These are phyloP conservation scores for Cucurbita pepo DNA, from an alignment of 306 rosid genomes.

Conservation along the genomic window DNA sequence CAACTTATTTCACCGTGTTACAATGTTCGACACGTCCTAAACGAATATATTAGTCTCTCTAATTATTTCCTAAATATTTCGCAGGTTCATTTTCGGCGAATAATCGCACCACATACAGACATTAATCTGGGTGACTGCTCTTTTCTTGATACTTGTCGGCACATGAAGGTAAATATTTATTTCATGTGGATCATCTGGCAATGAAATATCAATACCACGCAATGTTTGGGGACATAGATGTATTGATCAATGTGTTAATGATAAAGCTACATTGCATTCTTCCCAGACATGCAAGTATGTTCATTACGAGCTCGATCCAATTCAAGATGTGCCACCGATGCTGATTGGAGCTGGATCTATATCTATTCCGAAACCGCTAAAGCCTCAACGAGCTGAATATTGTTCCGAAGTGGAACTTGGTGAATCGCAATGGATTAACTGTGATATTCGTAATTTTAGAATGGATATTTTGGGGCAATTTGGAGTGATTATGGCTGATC, in stretches of 20 bases:
- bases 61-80: slow-evolving; percentile 1
- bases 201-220: neutral
- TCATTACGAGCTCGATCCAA: slow-evolving; percentile 87
- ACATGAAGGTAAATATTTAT: slow-evolving; percentile 67
- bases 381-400: slow-evolving; percentile 89
- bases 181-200: neutral
- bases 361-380: slow-evolving; percentile 49
- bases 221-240: neutral
- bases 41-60: neutral
- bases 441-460: slow-evolving; percentile 87
- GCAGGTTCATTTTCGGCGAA: slow-evolving; percentile 93
- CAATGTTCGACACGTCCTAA: neutral
- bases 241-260: neutral
- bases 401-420: slow-evolving; percentile 97
- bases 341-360: slow-evolving; percentile 37
- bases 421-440: slow-evolving; percentile 94
- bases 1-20: neutral
- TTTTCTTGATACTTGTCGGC: slow-evolving; percentile 92
- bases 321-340: slow-evolving; percentile 61
- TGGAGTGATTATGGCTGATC: slow-evolving; percentile 99
- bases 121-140: slow-evolving; percentile 93
- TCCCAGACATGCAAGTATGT: slow-evolving; percentile 89
- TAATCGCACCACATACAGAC: slow-evolving; percentile 94
- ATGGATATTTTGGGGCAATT: slow-evolving; percentile 97
- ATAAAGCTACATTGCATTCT: slow-evolving; percentile 4